A percentile compares a stretch with the other conserved stretches of the same genome.
These are phyloP conservation scores for Colletotrichum sp. DNA, from an alignment of 2,329 filamentous ascomycete species.

Conservation along the genomic window DNA sequence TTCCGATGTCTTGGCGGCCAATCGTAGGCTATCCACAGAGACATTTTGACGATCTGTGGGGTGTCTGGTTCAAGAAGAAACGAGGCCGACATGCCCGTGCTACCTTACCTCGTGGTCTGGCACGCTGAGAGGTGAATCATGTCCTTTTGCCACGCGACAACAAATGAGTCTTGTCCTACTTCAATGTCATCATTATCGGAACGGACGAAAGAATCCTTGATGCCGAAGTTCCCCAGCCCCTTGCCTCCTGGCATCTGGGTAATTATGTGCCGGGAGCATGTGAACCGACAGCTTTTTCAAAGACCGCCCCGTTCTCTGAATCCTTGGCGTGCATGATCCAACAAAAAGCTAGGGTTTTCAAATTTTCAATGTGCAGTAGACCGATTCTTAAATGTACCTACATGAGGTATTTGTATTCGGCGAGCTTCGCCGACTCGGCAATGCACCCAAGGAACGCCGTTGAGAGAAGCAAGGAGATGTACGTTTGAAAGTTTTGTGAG, in stretches of 20 bases:
- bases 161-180: neutral
- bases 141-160: slow-evolving; percentile 16
- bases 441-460: neutral
- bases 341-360: neutral
- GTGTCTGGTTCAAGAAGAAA: slow-evolving; percentile 9
- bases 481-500: neutral
- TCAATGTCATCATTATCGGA: slow-evolving; percentile 7
- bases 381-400: neutral
- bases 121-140: slow-evolving; percentile 10
- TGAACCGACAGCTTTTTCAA: neutral
- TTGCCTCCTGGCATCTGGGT: neutral
- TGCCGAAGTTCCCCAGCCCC: neutral
- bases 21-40: neutral
- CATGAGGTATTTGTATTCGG: neutral
- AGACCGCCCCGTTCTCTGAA: neutral
- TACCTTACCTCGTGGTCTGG: slow-evolving; percentile 18
- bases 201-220: neutral
- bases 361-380: neutral
- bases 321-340: neutral
- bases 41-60: slow-evolving; percentile 6
- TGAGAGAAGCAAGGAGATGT: neutral
- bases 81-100: neutral
- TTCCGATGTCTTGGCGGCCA: slow-evolving; percentile 5
- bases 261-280: neutral
- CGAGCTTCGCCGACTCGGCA: neutral